Percentiles rank a stretch among this genome's conserved stretches.
phyloP scores from a whole-genome alignment of 176 grass and related monocot species.

The Rhynchospora tenuis region DNA sequence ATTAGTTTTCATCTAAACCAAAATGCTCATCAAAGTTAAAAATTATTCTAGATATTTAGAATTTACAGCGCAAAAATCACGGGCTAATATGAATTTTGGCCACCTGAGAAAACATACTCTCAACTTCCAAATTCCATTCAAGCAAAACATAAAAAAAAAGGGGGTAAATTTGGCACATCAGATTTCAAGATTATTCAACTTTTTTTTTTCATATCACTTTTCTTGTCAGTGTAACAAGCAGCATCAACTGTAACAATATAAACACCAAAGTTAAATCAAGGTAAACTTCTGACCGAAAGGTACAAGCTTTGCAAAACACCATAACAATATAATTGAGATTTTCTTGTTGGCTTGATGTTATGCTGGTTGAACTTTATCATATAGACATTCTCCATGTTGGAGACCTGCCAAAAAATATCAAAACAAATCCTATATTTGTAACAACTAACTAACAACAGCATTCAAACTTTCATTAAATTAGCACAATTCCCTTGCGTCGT shows the following conservation, averaged over 20 bases:
- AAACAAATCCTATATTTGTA: background rate
- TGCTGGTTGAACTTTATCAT: background rate
- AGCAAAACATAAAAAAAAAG: background rate
- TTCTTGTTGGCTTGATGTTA: background rate
- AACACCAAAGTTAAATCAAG: background rate
- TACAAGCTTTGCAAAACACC: background rate
- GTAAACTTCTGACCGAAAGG: background rate
- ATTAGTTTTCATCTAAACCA: background rate
- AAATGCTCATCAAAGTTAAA: background rate
- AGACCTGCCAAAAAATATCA: background rate
- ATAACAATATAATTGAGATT: background rate
- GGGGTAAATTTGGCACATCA: background rate
- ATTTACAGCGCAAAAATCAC: background rate
- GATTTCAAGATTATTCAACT: background rate
- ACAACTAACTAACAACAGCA: background rate
- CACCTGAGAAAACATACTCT: background rate
- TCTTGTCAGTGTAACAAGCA: background rate
- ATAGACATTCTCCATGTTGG: background rate
- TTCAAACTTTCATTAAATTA: background rate
- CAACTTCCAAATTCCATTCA: background rate
- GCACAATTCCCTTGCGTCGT: constrained; percentile 31
- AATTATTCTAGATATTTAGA: background rate
- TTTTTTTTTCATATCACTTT: background rate
- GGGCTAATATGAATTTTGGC: background rate
- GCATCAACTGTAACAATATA: background rate